Evolutionary conservation across 768 basidiomycete species (phyloP), one percentile per base, ranked within the genome.

Genomic region (Coprinopsis marcescibilis): DNA sequence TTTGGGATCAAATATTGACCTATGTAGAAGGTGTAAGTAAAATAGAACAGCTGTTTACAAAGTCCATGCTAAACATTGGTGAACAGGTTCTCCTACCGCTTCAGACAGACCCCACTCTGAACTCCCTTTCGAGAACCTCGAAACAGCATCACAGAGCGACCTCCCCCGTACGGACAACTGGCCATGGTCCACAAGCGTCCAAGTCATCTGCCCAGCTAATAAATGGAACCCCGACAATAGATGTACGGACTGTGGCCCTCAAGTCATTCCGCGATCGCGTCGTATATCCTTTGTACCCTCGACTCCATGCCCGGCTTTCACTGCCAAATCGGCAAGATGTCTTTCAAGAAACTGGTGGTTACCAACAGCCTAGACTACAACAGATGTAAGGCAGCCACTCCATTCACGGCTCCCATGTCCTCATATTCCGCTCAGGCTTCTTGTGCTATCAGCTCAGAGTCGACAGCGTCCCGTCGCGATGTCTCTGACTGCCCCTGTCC

Each of bases 11-110:
- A 50, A 82, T 92, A 21, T 68, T 93, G 5, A 85, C 89, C 6
- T 93, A 92, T 59, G 70, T 91, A 26, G 89, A 92, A 73, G 89
- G 88, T 45, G 89, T 91, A 56, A 59, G 82, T n/a, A n/a, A n/a
- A n/a, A n/a, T n/a, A n/a, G n/a, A n/a, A n/a, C n/a, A n/a, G n/a
- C n/a, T n/a, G n/a, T n/a, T n/a, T n/a, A n/a, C n/a, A n/a, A n/a
- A n/a, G n/a, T n/a, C n/a, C 8, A 20, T 40, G 41, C 12, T 27
- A 27, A 6, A 8, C 14, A 6, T 8, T 7, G 11, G 17, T 24
- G 24, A 15, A 35, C 47, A 68, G 66, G 65, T 68, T 43, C 57
- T 69, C 20, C 48, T 69, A 12, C 66, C 67, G 15, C 49, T 70
- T 17, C 67, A 66, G 58, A 71, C 64, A 13, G 64, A 69, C 47